phyloP scores from a whole-genome alignment of 192 early-diverging fungal genomes.

The Phycomyces blakesleeanus region DNA sequence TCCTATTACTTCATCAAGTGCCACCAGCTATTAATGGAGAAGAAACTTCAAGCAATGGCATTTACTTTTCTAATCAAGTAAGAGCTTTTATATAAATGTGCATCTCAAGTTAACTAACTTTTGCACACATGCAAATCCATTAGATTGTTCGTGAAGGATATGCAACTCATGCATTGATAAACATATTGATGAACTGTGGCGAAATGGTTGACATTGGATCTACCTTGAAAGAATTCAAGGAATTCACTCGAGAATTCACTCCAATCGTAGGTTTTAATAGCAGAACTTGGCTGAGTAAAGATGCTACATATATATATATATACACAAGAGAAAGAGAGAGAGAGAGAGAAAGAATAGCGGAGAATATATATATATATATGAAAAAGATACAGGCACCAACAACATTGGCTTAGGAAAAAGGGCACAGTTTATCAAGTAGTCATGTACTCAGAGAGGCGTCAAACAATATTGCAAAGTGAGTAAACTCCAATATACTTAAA shows the following conservation, averaged over 20 bases:
- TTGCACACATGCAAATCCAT: too few relatives aligned
- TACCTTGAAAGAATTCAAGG: conserved; percentile 51
- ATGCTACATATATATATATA: too few relatives aligned
- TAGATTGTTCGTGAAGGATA: conserved; percentile 68
- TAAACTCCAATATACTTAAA: too few relatives aligned
- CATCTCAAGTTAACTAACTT: background rate
- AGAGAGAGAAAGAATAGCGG: background rate
- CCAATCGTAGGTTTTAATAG: conserved; percentile 37
- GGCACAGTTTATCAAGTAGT: conserved; percentile 7
- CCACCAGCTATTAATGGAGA: conserved; percentile 3
- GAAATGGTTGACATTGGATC: conserved; percentile 52
- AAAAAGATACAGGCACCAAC: conserved; percentile 12
- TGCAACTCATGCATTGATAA: conserved; percentile 67
- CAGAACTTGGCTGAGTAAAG: background rate
- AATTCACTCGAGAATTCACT: conserved; percentile 55
- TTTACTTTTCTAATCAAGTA: conserved; percentile 40
- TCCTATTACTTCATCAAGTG: conserved; percentile 49
- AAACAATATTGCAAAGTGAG: conserved; percentile 52
- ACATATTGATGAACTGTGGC: conserved; percentile 56
- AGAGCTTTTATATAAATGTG: background rate
- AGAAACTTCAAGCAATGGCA: conserved; percentile 4
- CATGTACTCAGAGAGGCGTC: conserved; percentile 48
- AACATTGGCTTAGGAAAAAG: background rate
- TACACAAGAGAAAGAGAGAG: background rate
- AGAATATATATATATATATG: conserved; percentile 1